These are phyloP conservation scores for Harrya chromipes DNA, from an alignment of 768 basidiomycete species.

Conservation along the genomic window DNA sequence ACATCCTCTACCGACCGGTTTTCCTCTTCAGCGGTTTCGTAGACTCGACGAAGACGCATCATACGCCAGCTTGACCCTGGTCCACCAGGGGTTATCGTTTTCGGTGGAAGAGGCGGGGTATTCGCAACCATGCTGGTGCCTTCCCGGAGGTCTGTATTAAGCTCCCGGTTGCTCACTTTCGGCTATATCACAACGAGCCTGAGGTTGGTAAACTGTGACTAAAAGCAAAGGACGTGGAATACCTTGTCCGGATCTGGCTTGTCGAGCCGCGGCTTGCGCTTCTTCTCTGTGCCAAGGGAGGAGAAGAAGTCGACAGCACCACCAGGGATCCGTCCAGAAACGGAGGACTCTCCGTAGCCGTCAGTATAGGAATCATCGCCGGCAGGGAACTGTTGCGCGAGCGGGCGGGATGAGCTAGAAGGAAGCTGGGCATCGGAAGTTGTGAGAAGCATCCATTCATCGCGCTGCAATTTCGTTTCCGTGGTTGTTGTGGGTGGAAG, in stretches of 20 bases:
- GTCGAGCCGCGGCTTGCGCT: constrained; percentile 57
- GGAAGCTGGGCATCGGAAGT: constrained; percentile 27
- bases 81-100: constrained; percentile 71
- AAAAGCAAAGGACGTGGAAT: constrained; percentile 1
- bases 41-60: constrained; percentile 90
- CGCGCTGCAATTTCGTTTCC: constrained; percentile 57
- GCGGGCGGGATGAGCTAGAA: constrained; percentile 30
- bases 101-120: constrained; percentile 39
- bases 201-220: constrained; percentile 4
- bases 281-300: constrained; percentile 76
- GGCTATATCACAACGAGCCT: constrained; percentile 45
- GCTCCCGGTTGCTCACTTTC: constrained; percentile 57
- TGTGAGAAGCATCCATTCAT: constrained; percentile 87
- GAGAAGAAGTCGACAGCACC: constrained; percentile 88
- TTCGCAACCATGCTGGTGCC: constrained; percentile 40
- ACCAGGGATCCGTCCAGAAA: constrained; percentile 43
- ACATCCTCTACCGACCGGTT: constrained; percentile 68
- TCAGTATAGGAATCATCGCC: constrained; percentile 59
- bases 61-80: constrained; percentile 97
- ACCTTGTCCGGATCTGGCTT: constrained; percentile 74
- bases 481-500: constrained; percentile 47
- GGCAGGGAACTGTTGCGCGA: constrained; percentile 23
- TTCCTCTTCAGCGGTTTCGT: constrained; percentile 89
- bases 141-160: constrained; percentile 56
- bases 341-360: constrained; percentile 54